Percentiles rank a stretch among this genome's conserved stretches.
Conservation (phyloP, 1,139 yeast genomes). For the Diutina catenulata region DNA sequence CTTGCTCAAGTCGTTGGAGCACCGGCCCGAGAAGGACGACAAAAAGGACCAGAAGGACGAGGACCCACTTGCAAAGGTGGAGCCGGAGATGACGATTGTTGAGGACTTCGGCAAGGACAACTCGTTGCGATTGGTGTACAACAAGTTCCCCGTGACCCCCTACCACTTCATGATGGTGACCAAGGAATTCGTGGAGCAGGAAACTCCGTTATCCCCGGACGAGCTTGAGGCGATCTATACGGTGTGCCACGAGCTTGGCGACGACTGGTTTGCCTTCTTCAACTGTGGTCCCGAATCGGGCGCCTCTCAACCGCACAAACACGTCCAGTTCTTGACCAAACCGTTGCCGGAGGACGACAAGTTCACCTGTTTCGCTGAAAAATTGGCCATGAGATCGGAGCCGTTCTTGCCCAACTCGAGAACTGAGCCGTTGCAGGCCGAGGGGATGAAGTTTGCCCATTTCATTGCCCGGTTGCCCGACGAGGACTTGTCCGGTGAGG, state of each 20-base stretch:
- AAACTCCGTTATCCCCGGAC: slow-evolving; percentile 52
- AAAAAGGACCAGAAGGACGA: slow-evolving; percentile 26
- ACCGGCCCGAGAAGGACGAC: slow-evolving; percentile 43
- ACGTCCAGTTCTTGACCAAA: slow-evolving; percentile 60
- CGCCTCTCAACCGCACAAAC: slow-evolving; percentile 89
- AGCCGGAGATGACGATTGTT: slow-evolving; percentile 57
- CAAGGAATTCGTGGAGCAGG: slow-evolving; percentile 58
- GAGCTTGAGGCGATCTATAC: slow-evolving; percentile 54
- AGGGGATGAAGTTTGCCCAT: slow-evolving; percentile 69
- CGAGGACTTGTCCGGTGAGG: slow-evolving; percentile 35
- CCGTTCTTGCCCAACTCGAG: slow-evolving; percentile 42
- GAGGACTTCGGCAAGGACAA: slow-evolving; percentile 29
- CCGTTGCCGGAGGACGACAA: slow-evolving; percentile 37
- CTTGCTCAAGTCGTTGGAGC: slow-evolving; percentile 29
- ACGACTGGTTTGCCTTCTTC: slow-evolving; percentile 60
- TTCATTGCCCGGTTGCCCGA: slow-evolving; percentile 58
- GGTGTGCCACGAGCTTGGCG: slow-evolving; percentile 26
- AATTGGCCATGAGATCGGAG: slow-evolving; percentile 31
- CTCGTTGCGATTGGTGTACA: slow-evolving; percentile 57
- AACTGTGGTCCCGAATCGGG: slow-evolving; percentile 85
- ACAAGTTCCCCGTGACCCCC: slow-evolving; percentile 77
- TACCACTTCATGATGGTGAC: slow-evolving; percentile 74
- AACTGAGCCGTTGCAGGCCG: slow-evolving; percentile 49
- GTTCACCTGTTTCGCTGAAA: slow-evolving; percentile 51
- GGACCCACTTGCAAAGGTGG: slow-evolving; percentile 77